Evolutionary conservation across 257 asterid genomes (phyloP).

Genomic region (Nicotiana undulata): DNA sequence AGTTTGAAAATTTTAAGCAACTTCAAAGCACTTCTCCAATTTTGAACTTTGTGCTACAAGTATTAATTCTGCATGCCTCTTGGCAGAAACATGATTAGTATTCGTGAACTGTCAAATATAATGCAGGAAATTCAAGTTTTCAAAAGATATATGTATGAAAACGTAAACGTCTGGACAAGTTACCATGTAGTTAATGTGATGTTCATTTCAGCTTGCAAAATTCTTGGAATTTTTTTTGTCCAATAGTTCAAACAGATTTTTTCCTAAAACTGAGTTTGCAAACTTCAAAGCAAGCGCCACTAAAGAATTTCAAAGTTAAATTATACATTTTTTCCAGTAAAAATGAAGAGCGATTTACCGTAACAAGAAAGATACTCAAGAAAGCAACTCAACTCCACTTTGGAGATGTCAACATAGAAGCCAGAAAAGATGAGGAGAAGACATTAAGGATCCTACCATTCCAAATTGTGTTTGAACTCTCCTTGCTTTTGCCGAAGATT

Average conservation of each 20-base stretch:
- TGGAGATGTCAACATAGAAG: background rate
- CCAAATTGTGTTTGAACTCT: background rate
- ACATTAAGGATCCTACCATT: conserved; percentile 4
- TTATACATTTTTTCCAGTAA: background rate
- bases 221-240: background rate
- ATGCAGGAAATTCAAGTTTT: background rate
- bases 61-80: background rate
- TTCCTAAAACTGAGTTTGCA: background rate
- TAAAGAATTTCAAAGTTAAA: background rate
- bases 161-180: background rate
- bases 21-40: conserved; percentile 1
- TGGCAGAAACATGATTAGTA: background rate
- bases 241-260: background rate
- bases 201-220: background rate
- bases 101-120: background rate
- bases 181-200: background rate
- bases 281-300: background rate
- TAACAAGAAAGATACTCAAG: background rate
- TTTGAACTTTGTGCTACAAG: background rate
- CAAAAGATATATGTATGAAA: background rate
- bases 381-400: background rate
- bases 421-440: background rate
- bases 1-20: background rate
- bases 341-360: background rate
- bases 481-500: conserved; percentile 2